phyloP scores from a whole-genome alignment of 495 filamentous ascomycete species.

The Cryomyces minteri region DNA sequence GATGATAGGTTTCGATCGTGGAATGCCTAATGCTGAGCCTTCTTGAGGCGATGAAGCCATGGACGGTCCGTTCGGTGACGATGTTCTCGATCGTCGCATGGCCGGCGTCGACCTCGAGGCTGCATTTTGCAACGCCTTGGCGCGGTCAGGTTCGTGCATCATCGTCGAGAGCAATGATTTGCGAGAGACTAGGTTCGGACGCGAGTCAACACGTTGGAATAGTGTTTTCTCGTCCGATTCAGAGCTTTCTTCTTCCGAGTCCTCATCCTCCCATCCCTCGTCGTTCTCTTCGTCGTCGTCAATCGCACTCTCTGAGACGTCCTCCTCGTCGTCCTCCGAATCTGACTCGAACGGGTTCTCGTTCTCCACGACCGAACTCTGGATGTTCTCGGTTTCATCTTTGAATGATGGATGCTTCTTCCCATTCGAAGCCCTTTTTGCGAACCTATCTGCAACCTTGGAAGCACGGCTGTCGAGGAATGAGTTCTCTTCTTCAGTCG shows the following conservation, averaged over 20 bases:
- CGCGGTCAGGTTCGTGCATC: slow-evolving; percentile 61
- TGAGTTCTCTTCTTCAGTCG: slow-evolving; percentile 50
- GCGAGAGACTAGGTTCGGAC: slow-evolving; percentile 65
- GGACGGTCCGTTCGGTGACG: slow-evolving; percentile 57
- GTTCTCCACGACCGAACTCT: slow-evolving; percentile 40
- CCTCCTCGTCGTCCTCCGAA: slow-evolving; percentile 24
- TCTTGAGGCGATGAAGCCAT: slow-evolving; percentile 48
- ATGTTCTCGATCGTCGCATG: slow-evolving; percentile 56
- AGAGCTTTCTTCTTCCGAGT: slow-evolving; percentile 75
- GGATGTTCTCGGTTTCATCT: slow-evolving; percentile 49
- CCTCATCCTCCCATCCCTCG: slow-evolving; percentile 81
- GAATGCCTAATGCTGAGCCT: slow-evolving; percentile 54
- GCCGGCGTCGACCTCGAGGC: slow-evolving; percentile 69
- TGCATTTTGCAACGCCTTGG: slow-evolving; percentile 40
- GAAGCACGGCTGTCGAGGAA: slow-evolving; percentile 20
- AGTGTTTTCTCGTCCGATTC: slow-evolving; percentile 59
- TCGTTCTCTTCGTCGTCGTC: slow-evolving; percentile 65
- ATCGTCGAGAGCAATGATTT: slow-evolving; percentile 80
- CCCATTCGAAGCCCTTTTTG: slow-evolving; percentile 3
- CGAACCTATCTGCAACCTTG: no score
- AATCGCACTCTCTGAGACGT: slow-evolving; percentile 25
- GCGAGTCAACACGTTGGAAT: slow-evolving; percentile 83
- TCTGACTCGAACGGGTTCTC: slow-evolving; percentile 57
- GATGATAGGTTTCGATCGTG: slow-evolving; percentile 74
- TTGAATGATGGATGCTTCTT: slow-evolving; percentile 79